phyloP scores from a whole-genome alignment of 129 eudicot species.

The Kitagawia praeruptora region DNA sequence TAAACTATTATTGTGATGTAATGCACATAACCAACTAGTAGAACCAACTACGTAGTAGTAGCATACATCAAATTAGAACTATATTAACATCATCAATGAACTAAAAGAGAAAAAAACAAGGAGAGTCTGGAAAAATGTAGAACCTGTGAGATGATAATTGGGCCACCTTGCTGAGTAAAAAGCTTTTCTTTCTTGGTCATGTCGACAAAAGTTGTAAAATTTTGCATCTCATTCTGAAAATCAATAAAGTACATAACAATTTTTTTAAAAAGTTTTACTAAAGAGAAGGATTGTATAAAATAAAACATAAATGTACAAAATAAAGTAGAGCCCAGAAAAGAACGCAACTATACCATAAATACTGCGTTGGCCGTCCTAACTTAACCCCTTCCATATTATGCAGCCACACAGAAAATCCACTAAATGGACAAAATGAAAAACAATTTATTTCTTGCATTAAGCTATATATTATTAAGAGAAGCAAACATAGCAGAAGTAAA shows the following conservation, averaged over 20 bases:
- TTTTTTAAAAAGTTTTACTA: too few species aligned
- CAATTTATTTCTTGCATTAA: not conserved
- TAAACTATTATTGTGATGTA: too few species aligned
- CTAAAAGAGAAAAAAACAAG: too few species aligned
- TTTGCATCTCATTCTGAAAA: constrained; percentile 58
- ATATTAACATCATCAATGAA: too few species aligned
- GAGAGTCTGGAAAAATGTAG: too few species aligned
- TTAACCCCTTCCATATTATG: constrained; percentile 53
- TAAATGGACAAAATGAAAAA: constrained; percentile 6
- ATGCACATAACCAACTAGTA: too few species aligned
- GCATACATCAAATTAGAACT: too few species aligned
- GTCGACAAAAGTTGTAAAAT: constrained; percentile 47
- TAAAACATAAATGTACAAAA: not conserved
- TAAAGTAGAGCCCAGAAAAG: not conserved
- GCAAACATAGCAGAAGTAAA: too few species aligned
- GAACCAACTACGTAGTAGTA: too few species aligned
- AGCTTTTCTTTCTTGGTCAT: constrained; percentile 52
- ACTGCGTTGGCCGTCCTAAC: constrained; percentile 41
- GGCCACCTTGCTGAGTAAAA: constrained; percentile 67
- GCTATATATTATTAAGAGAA: too few species aligned
- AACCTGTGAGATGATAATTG: constrained; percentile 58
- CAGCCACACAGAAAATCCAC: constrained; percentile 73
- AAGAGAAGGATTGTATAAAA: too few species aligned
- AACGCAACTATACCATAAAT: constrained; percentile 53
- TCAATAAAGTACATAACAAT: not conserved